These are phyloP conservation scores for Aphanomyces stellatus DNA, from an alignment of 352 stramenopile species.

Conservation along the genomic window DNA sequence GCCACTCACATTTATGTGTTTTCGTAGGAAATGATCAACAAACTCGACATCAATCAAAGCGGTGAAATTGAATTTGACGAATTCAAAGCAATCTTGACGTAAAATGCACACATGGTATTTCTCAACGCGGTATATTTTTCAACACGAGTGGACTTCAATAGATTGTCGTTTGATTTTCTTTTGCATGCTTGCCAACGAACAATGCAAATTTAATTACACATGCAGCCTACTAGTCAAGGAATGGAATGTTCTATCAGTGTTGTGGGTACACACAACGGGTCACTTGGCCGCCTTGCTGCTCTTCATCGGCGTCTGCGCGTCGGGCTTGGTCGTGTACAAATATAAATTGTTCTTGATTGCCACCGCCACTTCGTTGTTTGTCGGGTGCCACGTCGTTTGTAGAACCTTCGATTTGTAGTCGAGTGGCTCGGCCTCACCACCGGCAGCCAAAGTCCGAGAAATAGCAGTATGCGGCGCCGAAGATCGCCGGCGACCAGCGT, in stretches of 20 bases:
- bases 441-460: slow-evolving; percentile 20
- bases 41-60: slow-evolving; percentile 90
- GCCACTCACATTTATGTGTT: no score
- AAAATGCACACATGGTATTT: no score
- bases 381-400: slow-evolving; percentile 79
- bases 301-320: background rate
- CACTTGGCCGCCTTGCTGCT: background rate
- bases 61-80: slow-evolving; percentile 96
- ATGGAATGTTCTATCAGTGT: background rate
- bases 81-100: slow-evolving; percentile 89
- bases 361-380: slow-evolving; percentile 66
- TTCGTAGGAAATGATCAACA: slow-evolving; percentile 90
- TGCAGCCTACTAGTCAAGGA: background rate
- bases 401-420: slow-evolving; percentile 84
- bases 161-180: no score
- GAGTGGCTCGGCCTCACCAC: slow-evolving; percentile 39
- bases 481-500: slow-evolving; percentile 39
- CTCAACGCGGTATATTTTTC: no score
- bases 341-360: slow-evolving; percentile 79
- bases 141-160: no score
- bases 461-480: slow-evolving; percentile 19
- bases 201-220: background rate
- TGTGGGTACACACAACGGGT: no score
- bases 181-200: background rate
- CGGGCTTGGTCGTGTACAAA: slow-evolving; percentile 40